Conservation (phyloP, 202 grass and related monocot genomes). For the Elaeis oleifera region DNA sequence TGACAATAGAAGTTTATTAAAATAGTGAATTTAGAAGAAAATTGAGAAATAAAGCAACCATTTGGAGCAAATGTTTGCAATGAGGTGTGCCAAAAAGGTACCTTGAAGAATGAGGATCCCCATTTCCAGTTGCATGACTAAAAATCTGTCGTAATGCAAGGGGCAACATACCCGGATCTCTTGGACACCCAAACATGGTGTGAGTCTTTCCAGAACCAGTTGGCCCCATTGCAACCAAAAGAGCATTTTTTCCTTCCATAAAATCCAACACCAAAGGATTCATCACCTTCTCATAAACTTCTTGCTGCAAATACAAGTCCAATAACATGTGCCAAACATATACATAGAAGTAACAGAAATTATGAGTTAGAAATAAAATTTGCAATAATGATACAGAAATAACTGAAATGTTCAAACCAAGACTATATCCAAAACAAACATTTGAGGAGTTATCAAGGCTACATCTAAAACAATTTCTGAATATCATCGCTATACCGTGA, state of each 20-base stretch:
- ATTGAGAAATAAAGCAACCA: not conserved
- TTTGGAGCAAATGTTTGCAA: not conserved
- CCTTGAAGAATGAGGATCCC: conserved; percentile 20
- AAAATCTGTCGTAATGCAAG: conserved; percentile 51
- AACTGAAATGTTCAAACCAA: too few relatives aligned
- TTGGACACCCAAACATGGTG: conserved; percentile 62
- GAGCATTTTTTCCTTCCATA: conserved; percentile 54
- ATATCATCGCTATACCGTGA: too few relatives aligned
- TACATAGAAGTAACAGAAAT: too few relatives aligned
- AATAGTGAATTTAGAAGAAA: too few relatives aligned
- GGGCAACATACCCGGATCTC: conserved; percentile 63
- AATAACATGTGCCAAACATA: conserved; percentile 10
- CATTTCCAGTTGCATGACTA: conserved; percentile 2
- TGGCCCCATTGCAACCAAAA: conserved; percentile 69
- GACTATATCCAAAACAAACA: too few relatives aligned
- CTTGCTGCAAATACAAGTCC: conserved; percentile 32
- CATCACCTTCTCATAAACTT: conserved; percentile 63
- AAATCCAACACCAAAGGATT: conserved; percentile 67
- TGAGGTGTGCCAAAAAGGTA: conserved; percentile 3
- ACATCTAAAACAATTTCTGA: too few relatives aligned
- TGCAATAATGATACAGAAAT: too few relatives aligned
- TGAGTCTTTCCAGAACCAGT: conserved; percentile 88
- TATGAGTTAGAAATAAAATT: too few relatives aligned
- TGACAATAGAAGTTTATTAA: too few relatives aligned
- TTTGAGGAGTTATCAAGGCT: too few relatives aligned